A percentile compares a stretch with the other conserved stretches of the same genome.
Evolutionary conservation across 2,329 filamentous ascomycete genomes (phyloP).

Genomic region (Phaeomoniella chlamydospora): DNA sequence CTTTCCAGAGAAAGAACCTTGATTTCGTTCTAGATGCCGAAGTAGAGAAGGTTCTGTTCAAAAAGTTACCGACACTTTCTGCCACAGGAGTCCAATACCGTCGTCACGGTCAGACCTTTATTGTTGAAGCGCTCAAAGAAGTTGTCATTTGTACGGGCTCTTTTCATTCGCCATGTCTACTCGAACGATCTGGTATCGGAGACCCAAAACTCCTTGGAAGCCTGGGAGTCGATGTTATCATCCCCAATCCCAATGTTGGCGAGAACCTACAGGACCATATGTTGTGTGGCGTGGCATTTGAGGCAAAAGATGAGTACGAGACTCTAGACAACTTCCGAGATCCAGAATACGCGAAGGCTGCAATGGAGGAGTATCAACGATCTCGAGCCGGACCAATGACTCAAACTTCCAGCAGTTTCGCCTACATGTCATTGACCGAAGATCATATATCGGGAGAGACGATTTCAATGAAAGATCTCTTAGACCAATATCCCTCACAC

Average conservation of each 20-base stretch:
- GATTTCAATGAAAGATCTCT: too few species aligned
- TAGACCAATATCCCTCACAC: too few species aligned
- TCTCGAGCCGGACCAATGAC: neutral
- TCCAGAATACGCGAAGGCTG: neutral
- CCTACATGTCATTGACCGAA: neutral
- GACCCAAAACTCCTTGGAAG: constrained; percentile 15
- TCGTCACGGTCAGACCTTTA: too few species aligned
- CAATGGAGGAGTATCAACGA: neutral
- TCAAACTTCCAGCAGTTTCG: neutral
- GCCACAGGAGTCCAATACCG: too few species aligned
- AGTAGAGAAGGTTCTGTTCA: too few species aligned
- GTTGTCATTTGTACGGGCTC: constrained; percentile 47
- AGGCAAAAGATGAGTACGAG: neutral
- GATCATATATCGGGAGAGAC: too few species aligned
- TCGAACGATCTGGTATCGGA: constrained; percentile 48
- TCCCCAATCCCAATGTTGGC: constrained; percentile 25
- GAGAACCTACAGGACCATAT: constrained; percentile 33
- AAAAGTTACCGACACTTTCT: too few species aligned
- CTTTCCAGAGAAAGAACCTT: too few species aligned
- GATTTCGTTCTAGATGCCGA: too few species aligned
- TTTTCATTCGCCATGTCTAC: constrained; percentile 39
- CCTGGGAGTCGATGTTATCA: constrained; percentile 12
- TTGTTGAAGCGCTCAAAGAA: constrained; percentile 29
- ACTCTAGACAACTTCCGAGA: neutral
- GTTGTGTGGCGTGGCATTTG: constrained; percentile 8